Evolutionary conservation across 148 eudicot genomes (phyloP), one percentile per base, ranked within the genome.

Genomic region (Rheum nobile): DNA sequence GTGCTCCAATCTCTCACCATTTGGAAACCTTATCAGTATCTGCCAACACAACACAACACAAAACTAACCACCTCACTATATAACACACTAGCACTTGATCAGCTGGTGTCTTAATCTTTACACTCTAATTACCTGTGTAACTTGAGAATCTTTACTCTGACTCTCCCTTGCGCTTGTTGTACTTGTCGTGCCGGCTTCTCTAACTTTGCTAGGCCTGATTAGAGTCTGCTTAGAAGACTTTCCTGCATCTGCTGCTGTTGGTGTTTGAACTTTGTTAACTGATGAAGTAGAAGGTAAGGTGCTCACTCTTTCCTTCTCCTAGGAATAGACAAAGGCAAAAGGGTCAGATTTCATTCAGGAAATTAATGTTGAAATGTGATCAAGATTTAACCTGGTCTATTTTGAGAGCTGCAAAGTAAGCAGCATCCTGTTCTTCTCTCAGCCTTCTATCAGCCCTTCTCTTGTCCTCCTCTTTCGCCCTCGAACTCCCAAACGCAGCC

Each of bases 381-480:
- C 8, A 32, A 14, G 7, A 31, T 32, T 14, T 26, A 68, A 88
- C 98, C 98, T 95, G 90, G 82, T 95, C 98, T 48, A 83, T 72
- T n/a, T 72, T 74, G 52, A 95, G 91, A 70, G 98, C 81, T 42
- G 91, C 89, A 72, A 83, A 67, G 86, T 95, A 95, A 22, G 98
- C 98, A 10, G 82, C 87, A 83, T 95, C 96, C 77, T 95, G 98
- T 61, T 95, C 97, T 82, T 91, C 91, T 77, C 85, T 90, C 79
- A 90, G 34, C 32, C 79, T 84, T 52, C 82, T 81, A 82, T 89
- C 90, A 0, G 74, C 86, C 71, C 82, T 79, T 74, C 80, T 82
- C 52, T 71, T 84, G 68, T 86, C 95, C 77, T 93, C 91, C 63
- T 88, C 86, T 57, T 75, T 79, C 41, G 81, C 83, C 72, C 82